phyloP scores from a whole-genome alignment of 306 rosid genomes.

The Senna tora region DNA sequence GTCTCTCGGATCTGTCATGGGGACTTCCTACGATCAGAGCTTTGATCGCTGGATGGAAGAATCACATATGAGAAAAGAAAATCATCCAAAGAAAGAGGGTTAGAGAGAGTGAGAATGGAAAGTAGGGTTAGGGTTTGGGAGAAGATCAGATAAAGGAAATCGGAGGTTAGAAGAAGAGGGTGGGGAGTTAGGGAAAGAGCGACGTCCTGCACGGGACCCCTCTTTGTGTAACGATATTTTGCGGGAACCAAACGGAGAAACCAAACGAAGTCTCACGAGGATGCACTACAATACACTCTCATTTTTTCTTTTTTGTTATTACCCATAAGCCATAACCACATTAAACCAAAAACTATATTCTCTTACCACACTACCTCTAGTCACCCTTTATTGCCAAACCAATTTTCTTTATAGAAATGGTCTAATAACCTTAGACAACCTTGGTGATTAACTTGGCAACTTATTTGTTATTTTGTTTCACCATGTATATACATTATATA shows the following conservation, averaged over 20 bases:
- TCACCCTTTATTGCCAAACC: not conserved
- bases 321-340: not conserved
- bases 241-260: not conserved
- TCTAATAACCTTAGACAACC: not conserved
- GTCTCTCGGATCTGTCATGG: conserved; percentile 24
- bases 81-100: not conserved
- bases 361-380: not conserved
- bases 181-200: not conserved
- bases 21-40: not conserved
- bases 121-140: conserved; percentile 36
- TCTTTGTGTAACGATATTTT: not conserved
- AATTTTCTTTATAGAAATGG: no score
- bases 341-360: not conserved
- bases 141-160: conserved; percentile 20
- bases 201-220: conserved; percentile 3
- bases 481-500: no score
- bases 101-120: not conserved
- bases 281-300: not conserved
- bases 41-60: not conserved
- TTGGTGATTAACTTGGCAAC: not conserved
- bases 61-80: not conserved
- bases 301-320: no score
- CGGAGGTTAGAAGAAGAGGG: not conserved
- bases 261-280: not conserved
- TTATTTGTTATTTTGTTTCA: no score